A percentile compares a stretch with the other conserved stretches of the same genome.
Conservation (phyloP, 805 yeast species). For the Candida endomychidarum region DNA sequence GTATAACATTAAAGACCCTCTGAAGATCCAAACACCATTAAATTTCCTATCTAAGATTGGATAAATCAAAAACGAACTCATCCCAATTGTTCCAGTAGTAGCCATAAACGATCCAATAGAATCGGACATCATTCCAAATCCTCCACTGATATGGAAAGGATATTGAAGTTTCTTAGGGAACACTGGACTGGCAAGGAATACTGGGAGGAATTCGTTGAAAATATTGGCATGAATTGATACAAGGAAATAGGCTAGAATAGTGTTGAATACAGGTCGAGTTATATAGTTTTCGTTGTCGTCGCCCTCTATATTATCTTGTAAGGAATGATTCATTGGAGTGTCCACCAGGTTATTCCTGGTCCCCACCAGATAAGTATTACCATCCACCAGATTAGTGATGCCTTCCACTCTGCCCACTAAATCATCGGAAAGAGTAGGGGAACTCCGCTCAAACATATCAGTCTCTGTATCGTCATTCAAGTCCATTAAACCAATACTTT, state of each 20-base stretch:
- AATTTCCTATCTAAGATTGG: constrained; percentile 31
- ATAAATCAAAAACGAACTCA: constrained; percentile 39
- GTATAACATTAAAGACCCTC: constrained; percentile 29
- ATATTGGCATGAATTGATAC: constrained; percentile 30
- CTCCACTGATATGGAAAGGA: constrained; percentile 36
- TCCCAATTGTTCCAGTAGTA: constrained; percentile 36
- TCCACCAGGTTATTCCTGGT: no score
- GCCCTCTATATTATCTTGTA: no score
- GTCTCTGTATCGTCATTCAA: no score
- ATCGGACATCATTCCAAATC: constrained; percentile 30
- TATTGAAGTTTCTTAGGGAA: constrained; percentile 23
- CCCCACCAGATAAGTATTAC: no score
- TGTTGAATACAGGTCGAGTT: constrained; percentile 29
- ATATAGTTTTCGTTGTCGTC: constrained; percentile 16
- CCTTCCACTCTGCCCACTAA: no score
- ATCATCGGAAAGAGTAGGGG: no score
- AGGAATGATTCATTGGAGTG: no score
- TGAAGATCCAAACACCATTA: constrained; percentile 14
- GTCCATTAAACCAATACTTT: constrained; percentile 1
- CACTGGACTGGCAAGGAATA: constrained; percentile 26
- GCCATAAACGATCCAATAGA: constrained; percentile 34
- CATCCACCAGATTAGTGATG: no score
- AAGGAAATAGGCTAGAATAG: constrained; percentile 32
- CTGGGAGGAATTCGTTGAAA: constrained; percentile 35
- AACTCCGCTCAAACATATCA: no score